Conservation (phyloP, 2,329 filamentous ascomycete species). For the Colletotrichum paranaense region DNA sequence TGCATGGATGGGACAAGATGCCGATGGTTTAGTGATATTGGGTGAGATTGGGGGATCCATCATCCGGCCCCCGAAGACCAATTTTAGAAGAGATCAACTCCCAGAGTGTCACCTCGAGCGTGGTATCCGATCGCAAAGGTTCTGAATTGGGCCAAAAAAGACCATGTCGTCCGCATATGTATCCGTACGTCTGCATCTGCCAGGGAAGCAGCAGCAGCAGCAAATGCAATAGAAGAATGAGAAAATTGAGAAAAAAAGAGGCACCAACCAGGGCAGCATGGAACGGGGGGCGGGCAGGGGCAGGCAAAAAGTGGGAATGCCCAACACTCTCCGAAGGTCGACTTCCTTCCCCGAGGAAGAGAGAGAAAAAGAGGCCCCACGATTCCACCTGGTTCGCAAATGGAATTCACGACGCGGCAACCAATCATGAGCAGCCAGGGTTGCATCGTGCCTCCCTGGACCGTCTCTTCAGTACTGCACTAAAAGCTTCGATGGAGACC, state of each 20-base stretch:
- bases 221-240: neutral
- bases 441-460: constrained; percentile 12
- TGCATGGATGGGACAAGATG: neutral
- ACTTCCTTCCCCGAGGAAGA: neutral
- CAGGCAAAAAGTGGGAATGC: constrained; percentile 22
- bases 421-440: constrained; percentile 8
- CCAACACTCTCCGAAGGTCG: neutral
- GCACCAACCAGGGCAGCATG: neutral
- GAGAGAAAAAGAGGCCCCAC: neutral
- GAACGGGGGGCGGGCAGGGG: neutral
- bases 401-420: constrained; percentile 4
- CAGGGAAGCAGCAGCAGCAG: neutral
- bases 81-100: neutral
- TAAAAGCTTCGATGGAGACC: neutral
- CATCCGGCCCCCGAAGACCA: neutral
- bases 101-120: neutral
- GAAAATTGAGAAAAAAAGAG: neutral
- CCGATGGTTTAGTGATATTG: neutral
- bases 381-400: neutral
- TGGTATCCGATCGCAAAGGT: neutral
- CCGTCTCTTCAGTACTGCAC: neutral
- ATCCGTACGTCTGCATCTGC: neutral
- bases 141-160: constrained; percentile 4
- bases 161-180: constrained; percentile 7
- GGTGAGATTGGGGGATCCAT: constrained; percentile 10